Conservation (phyloP, 768 basidiomycete species). For the Asterophora lycoperdoides region DNA sequence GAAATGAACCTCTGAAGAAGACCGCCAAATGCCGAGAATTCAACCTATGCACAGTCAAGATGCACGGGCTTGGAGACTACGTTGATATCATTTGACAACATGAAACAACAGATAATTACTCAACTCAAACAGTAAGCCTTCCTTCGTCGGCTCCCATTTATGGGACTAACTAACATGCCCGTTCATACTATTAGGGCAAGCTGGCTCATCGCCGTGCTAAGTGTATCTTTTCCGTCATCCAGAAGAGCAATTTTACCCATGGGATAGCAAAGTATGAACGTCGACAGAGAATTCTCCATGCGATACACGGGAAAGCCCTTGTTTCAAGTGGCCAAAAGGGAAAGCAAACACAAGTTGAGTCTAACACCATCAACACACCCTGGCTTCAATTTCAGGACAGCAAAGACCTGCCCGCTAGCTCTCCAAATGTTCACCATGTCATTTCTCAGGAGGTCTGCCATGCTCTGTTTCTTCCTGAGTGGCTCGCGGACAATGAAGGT, state of each 20-base stretch:
- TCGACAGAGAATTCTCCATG: too few relatives aligned
- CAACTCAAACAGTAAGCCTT: conserved; percentile 13
- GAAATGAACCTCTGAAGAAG: not conserved
- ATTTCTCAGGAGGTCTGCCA: not conserved
- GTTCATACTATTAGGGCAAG: too few relatives aligned
- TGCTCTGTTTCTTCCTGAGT: not conserved
- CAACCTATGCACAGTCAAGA: conserved; percentile 8
- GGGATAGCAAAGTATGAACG: too few relatives aligned
- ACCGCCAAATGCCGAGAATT: not conserved
- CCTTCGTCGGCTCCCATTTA: not conserved
- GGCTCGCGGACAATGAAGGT: not conserved
- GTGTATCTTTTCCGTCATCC: too few relatives aligned
- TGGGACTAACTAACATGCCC: too few relatives aligned
- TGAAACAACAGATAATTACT: conserved; percentile 14
- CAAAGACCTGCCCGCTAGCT: not conserved
- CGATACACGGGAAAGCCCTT: too few relatives aligned
- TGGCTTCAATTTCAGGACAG: not conserved
- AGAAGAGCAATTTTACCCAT: too few relatives aligned
- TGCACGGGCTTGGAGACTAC: conserved; percentile 13
- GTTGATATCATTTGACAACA: conserved; percentile 6
- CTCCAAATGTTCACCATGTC: not conserved
- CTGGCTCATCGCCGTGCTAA: too few relatives aligned
- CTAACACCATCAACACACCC: too few relatives aligned
- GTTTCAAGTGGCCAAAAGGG: too few relatives aligned
- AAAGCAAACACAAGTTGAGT: too few relatives aligned